These are phyloP conservation scores for Aspergillus fumigatus DNA, from an alignment of 2,329 filamentous ascomycete genomes.

Conservation along the genomic window DNA sequence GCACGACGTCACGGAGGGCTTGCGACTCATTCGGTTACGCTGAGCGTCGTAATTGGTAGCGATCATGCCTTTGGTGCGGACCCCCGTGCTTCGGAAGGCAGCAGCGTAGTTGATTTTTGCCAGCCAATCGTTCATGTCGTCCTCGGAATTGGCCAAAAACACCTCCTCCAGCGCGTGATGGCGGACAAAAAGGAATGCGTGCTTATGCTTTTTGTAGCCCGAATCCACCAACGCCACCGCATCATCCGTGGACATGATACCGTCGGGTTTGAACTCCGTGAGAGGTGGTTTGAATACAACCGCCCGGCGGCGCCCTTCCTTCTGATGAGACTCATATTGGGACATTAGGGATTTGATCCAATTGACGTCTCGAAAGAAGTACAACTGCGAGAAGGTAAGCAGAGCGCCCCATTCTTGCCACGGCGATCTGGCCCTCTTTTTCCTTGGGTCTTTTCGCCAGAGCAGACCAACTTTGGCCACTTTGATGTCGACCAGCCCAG, in stretches of 20 bases:
- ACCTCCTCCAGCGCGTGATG: conserved; percentile 85
- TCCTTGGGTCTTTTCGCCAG: conserved; percentile 92
- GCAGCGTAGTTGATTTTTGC: conserved; percentile 95
- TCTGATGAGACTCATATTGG: conserved; percentile 79
- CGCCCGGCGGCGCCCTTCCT: conserved; percentile 68
- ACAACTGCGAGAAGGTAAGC: conserved; percentile 91
- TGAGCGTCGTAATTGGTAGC: conserved; percentile 84
- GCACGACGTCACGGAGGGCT: conserved; percentile 54
- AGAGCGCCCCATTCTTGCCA: conserved; percentile 99
- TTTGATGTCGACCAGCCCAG: conserved; percentile 94
- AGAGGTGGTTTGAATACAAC: conserved; percentile 88
- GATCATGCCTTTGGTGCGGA: conserved; percentile 82
- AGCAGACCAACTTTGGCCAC: conserved; percentile 92
- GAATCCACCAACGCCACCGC: conserved; percentile 83
- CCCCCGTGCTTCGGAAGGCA: conserved; percentile 85
- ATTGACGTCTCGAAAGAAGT: conserved; percentile 87
- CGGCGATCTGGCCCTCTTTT: conserved; percentile 87
- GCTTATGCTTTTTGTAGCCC: conserved; percentile 87
- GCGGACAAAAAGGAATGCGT: conserved; percentile 86
- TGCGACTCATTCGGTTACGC: conserved; percentile 55
- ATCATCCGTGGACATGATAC: conserved; percentile 86
- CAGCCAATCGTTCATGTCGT: conserved; percentile 94
- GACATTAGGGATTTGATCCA: conserved; percentile 91
- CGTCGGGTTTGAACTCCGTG: conserved; percentile 89
- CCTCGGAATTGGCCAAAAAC: conserved; percentile 82